phyloP scores from a whole-genome alignment of 2,329 filamentous ascomycete species.

The Penicillium sp. region DNA sequence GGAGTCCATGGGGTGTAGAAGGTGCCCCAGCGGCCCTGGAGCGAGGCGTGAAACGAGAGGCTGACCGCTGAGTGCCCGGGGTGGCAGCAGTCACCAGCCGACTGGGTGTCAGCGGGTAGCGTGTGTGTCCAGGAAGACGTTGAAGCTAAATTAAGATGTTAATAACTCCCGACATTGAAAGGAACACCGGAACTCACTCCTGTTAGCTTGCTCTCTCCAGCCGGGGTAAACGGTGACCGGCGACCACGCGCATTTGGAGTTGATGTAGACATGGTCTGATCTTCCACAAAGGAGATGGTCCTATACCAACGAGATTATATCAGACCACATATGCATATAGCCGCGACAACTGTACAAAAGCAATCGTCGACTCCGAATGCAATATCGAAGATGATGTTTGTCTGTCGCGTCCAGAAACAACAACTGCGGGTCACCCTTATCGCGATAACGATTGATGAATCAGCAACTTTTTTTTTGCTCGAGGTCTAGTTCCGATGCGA shows the following conservation, averaged over 20 bases:
- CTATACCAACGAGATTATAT: neutral
- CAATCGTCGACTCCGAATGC: neutral
- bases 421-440: slow-evolving; percentile 16
- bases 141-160: slow-evolving; percentile 31
- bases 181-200: slow-evolving; percentile 18
- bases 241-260: slow-evolving; percentile 32
- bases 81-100: slow-evolving; percentile 31
- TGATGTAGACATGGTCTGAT: slow-evolving; percentile 25
- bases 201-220: slow-evolving; percentile 31
- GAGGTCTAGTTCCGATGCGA: slow-evolving; percentile 9
- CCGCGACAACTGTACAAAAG: neutral
- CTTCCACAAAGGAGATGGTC: neutral
- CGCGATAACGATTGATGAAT: slow-evolving; percentile 36
- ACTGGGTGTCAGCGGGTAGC: slow-evolving; percentile 40
- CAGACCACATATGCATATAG: neutral
- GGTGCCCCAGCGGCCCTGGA: slow-evolving; percentile 41
- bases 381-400: slow-evolving; percentile 8
- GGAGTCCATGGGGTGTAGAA: slow-evolving; percentile 57
- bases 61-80: slow-evolving; percentile 36
- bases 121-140: slow-evolving; percentile 32
- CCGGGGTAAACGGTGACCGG: slow-evolving; percentile 28
- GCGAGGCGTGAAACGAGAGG: slow-evolving; percentile 38
- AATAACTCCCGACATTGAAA: neutral
- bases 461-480: slow-evolving; percentile 19
- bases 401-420: slow-evolving; percentile 21